Conservation (phyloP, 2,329 filamentous ascomycete genomes). For the Lasiodiplodia gonubiensis region DNA sequence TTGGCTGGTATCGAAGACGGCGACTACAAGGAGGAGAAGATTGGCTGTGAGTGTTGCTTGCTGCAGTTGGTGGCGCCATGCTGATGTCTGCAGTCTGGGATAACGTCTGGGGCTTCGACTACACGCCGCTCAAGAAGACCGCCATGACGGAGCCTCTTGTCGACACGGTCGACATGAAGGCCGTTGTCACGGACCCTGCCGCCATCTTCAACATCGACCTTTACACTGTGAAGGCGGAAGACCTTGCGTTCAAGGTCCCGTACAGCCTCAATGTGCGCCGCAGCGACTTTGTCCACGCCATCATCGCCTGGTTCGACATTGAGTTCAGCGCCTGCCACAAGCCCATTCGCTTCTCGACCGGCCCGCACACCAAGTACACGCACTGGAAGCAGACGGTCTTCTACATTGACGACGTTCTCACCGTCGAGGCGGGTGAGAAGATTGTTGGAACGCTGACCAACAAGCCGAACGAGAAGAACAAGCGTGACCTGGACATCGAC, state of each 20-base stretch:
- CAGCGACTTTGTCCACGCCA: slow-evolving; percentile 92
- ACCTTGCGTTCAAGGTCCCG: slow-evolving; percentile 81
- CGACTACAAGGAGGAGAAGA: slow-evolving; percentile 99
- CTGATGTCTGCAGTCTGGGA: slow-evolving; percentile 79
- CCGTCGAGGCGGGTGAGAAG: slow-evolving; percentile 84
- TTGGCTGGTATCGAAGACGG: slow-evolving; percentile 97
- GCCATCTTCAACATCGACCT: slow-evolving; percentile 87
- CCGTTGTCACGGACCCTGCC: slow-evolving; percentile 90
- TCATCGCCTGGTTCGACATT: slow-evolving; percentile 99
- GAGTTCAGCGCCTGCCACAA: slow-evolving; percentile 99
- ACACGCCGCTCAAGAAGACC: slow-evolving; percentile 88
- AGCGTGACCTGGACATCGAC: slow-evolving; percentile 90
- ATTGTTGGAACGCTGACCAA: slow-evolving; percentile 76
- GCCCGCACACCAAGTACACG: slow-evolving; percentile 97
- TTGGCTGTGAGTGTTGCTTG: slow-evolving; percentile 75
- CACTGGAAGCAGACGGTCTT: slow-evolving; percentile 99
- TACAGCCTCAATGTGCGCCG: slow-evolving; percentile 80
- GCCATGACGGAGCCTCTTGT: slow-evolving; percentile 95
- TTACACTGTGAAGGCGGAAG: slow-evolving; percentile 82
- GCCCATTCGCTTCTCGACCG: slow-evolving; percentile 94
- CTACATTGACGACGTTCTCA: slow-evolving; percentile 92
- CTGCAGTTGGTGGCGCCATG: slow-evolving; percentile 28
- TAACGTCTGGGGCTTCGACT: slow-evolving; percentile 98
- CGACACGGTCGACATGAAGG: slow-evolving; percentile 96
- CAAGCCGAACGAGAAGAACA: slow-evolving; percentile 92